These are phyloP conservation scores for Teunomyces barrocoloradensis DNA, from an alignment of 805 yeast species.

Conservation along the genomic window DNA sequence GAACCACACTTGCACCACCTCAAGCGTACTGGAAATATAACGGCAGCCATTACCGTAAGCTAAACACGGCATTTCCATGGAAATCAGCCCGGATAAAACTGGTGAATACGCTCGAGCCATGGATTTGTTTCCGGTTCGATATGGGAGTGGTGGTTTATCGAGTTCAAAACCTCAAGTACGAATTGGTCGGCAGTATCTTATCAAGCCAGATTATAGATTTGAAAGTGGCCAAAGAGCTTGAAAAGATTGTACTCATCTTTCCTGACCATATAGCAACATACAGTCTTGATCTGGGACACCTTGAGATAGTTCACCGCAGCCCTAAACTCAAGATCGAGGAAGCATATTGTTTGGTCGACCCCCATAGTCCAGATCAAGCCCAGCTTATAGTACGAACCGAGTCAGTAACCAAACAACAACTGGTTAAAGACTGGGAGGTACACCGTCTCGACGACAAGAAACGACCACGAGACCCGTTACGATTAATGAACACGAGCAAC, in stretches of 20 bases:
- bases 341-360: constrained; percentile 2
- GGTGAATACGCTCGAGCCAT: not conserved
- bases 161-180: not conserved
- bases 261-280: constrained; percentile 7
- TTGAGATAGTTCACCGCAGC: constrained; percentile 6
- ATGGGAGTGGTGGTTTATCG: not conserved
- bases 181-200: not conserved
- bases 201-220: not conserved
- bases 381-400: not conserved
- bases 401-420: constrained; percentile 3
- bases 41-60: not conserved
- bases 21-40: not conserved
- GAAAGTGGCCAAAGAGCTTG: not conserved
- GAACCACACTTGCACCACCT: not conserved
- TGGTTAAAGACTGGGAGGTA: constrained; percentile 8
- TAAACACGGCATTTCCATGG: not conserved
- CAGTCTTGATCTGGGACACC: not conserved
- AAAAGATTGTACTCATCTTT: constrained; percentile 2
- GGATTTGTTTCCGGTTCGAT: not conserved
- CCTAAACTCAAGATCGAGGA: not conserved
- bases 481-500: constrained; percentile 7
- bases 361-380: not conserved
- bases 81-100: not conserved
- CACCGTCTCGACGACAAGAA: not conserved
- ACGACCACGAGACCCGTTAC: not conserved